These are phyloP conservation scores for Salvia miltiorrhiza DNA, from an alignment of 257 asterid species.

Conservation along the genomic window DNA sequence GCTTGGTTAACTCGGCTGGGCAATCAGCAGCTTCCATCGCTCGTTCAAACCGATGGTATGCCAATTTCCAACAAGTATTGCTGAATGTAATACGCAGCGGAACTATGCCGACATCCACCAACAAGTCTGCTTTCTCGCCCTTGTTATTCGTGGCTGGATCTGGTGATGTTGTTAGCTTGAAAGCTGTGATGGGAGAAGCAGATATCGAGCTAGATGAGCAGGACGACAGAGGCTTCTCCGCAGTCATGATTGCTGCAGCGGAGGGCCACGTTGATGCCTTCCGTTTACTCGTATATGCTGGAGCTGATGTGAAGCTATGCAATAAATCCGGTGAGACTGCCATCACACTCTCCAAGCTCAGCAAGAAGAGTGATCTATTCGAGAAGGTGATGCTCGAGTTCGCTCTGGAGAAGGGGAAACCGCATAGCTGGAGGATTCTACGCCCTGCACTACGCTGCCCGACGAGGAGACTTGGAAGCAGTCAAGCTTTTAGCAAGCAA, in stretches of 20 bases:
- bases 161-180: slow-evolving; percentile 57
- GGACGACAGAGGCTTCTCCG: slow-evolving; percentile 71
- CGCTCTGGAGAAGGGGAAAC: slow-evolving; percentile 75
- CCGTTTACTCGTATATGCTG: slow-evolving; percentile 66
- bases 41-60: slow-evolving; percentile 39
- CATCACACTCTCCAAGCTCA: slow-evolving; percentile 44
- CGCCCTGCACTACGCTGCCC: slow-evolving; percentile 76
- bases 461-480: slow-evolving; percentile 60
- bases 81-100: slow-evolving; percentile 50
- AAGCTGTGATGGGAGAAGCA: slow-evolving; percentile 40
- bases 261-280: slow-evolving; percentile 76
- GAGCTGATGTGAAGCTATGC: slow-evolving; percentile 66
- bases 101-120: slow-evolving; percentile 45
- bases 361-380: slow-evolving; percentile 51
- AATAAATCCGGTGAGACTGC: slow-evolving; percentile 67
- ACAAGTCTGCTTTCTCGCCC: slow-evolving; percentile 49
- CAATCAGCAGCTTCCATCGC: slow-evolving; percentile 54
- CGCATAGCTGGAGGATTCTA: slow-evolving; percentile 54
- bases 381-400: slow-evolving; percentile 75
- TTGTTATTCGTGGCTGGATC: slow-evolving; percentile 59
- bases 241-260: slow-evolving; percentile 69
- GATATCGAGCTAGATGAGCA: slow-evolving; percentile 51
- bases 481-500: slow-evolving; percentile 50
- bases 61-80: slow-evolving; percentile 50
- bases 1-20: slow-evolving; percentile 48